A percentile compares a stretch with the other conserved stretches of the same genome.
phyloP scores from a whole-genome alignment of 202 grass and related monocot genomes.

The Alloteropsis angusta region DNA sequence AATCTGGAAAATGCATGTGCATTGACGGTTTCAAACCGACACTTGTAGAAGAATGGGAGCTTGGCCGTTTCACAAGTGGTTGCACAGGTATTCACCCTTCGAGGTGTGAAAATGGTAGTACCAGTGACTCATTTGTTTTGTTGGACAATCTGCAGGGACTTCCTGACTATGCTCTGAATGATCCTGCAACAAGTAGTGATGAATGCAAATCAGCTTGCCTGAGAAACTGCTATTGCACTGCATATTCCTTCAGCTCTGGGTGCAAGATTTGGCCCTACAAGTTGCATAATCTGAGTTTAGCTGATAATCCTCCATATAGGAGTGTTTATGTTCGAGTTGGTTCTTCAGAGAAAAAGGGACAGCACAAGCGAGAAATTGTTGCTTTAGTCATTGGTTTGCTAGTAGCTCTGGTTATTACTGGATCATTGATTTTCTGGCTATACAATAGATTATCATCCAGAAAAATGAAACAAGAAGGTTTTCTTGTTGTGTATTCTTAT shows the following conservation, averaged over 20 bases:
- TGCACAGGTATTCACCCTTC: neutral
- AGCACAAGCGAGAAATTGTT: neutral
- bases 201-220: conserved; percentile 34
- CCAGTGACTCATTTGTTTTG: neutral
- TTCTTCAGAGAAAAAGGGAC: neutral
- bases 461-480: conserved; percentile 17
- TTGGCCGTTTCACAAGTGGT: conserved; percentile 20
- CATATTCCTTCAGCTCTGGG: conserved; percentile 16
- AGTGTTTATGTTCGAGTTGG: conserved; percentile 20
- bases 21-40: conserved; percentile 23
- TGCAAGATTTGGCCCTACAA: conserved; percentile 48
- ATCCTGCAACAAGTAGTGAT: neutral
- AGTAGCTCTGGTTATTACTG: neutral
- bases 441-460: neutral
- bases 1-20: conserved; percentile 18
- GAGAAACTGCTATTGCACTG: conserved; percentile 45
- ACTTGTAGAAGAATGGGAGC: neutral
- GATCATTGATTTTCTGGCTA: conserved; percentile 8
- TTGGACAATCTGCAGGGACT: conserved; percentile 20
- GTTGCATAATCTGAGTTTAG: conserved; percentile 27
- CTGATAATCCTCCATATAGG: neutral
- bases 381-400: neutral
- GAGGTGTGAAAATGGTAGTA: neutral
- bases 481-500: conserved; percentile 31
- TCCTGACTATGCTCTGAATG: conserved; percentile 14